Evolutionary conservation across 352 stramenopile species (phyloP).

Genomic region (Phytophthora colocasiae): DNA sequence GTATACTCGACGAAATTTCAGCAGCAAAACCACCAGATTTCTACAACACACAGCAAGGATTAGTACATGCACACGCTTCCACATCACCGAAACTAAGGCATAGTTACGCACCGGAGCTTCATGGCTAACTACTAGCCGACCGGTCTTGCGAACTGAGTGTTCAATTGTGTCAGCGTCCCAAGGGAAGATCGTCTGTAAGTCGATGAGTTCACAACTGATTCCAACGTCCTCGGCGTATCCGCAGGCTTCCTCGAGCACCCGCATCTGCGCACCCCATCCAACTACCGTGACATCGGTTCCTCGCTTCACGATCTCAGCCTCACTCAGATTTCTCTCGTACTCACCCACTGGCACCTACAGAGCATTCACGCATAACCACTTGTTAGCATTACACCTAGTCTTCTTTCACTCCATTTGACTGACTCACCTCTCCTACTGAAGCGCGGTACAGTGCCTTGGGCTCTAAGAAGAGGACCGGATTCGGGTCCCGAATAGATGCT

Average conservation of each 20-base stretch:
- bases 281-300: constrained; percentile 97
- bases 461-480: constrained; percentile 98
- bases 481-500: constrained; percentile 95
- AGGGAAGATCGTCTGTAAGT: constrained; percentile 97
- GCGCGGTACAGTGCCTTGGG: constrained; percentile 98
- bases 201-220: constrained; percentile 97
- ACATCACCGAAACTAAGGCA: not conserved
- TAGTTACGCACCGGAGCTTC: constrained; percentile 92
- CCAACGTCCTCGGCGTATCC: constrained; percentile 91
- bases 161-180: constrained; percentile 97
- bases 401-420: not conserved
- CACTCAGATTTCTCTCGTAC: constrained; percentile 94
- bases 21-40: constrained; percentile 95
- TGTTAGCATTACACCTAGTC: constrained; percentile 7
- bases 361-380: constrained; percentile 3
- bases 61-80: constrained; percentile 7
- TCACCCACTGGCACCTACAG: constrained; percentile 92
- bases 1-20: constrained; percentile 95
- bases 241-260: constrained; percentile 85
- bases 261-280: constrained; percentile 93
- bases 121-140: constrained; percentile 96
- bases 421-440: constrained; percentile 91
- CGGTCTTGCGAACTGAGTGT: constrained; percentile 97
- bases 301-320: constrained; percentile 93
- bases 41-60: constrained; percentile 27